Evolutionary conservation across 192 early-diverging fungal species (phyloP).

Genomic region (Thamnidium elegans): DNA sequence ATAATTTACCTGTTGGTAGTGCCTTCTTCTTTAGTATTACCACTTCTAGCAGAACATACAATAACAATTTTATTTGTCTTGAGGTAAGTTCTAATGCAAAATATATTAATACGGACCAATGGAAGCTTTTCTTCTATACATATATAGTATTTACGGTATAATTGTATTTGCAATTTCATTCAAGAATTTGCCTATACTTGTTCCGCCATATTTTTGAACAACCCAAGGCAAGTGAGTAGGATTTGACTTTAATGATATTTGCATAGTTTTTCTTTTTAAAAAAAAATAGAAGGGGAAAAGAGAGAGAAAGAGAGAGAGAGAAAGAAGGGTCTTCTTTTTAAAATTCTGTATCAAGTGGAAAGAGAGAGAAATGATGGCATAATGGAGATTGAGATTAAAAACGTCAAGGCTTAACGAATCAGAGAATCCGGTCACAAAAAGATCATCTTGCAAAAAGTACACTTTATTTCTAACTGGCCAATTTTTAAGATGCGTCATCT

Average conservation of each 20-base stretch:
- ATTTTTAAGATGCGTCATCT: not conserved
- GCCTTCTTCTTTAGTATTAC: slow-evolving; percentile 76
- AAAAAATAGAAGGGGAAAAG: not conserved
- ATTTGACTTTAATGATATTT: slow-evolving; percentile 3
- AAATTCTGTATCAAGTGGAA: too few species aligned
- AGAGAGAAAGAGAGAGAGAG: not conserved
- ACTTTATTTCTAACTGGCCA: not conserved
- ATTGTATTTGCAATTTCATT: slow-evolving; percentile 61
- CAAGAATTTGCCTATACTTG: slow-evolving; percentile 77
- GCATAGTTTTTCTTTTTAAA: not conserved
- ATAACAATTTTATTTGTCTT: slow-evolving; percentile 66
- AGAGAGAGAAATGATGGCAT: not conserved
- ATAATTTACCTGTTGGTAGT: slow-evolving; percentile 69
- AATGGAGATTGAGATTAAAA: slow-evolving; percentile 1
- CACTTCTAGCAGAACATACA: slow-evolving; percentile 87
- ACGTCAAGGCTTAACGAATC: not conserved
- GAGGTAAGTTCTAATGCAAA: slow-evolving; percentile 32
- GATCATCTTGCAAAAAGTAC: not conserved
- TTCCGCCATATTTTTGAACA: slow-evolving; percentile 88
- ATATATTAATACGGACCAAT: not conserved
- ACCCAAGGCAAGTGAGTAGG: slow-evolving; percentile 41
- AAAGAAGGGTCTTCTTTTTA: not conserved
- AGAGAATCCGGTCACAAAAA: not conserved
- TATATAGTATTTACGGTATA: slow-evolving; percentile 60
- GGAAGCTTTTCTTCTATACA: not conserved